Evolutionary conservation across 2,329 filamentous ascomycete genomes (phyloP), one percentile per base, ranked within the genome.

Genomic region (Verruconis gallopava): DNA sequence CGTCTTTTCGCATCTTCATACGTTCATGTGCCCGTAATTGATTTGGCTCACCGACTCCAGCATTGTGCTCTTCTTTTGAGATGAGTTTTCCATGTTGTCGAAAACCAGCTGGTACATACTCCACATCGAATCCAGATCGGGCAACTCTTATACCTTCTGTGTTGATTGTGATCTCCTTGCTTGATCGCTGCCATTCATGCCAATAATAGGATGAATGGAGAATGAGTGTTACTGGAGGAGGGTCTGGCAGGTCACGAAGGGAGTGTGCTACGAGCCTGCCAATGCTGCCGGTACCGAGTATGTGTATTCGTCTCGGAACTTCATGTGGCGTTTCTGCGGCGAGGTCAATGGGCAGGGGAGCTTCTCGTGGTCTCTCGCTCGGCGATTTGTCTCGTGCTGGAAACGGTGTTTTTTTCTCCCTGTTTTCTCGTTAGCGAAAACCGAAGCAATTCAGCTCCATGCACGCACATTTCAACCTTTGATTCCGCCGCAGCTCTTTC

Each of bases 251-350:
- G 15, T 72, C 68, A 17, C 75, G 72, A 9, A 95, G 65, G 17
- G 76, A 75, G 55, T 80, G 78, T 19, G 88, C 85, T 48, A 88
- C 75, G 19, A 95, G 73, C 34, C 76, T 76, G 12, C 86, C 88
- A 11, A 94, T 68, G 55, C 85, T 93, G 25, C 88, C 88, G 9
- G 82, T 56, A 9, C 89, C 88, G 3, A 94, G 64, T 37, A 95
- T 71, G 53, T 91, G 77, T 47, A 93, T 79, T 22, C 78, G 33
- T 18, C 40, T 21, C 3, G 38, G 38, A 14, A 40, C 33, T 9
- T 36, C 18, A 6, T 36, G 33, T 9, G 11, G 6, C 9, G 11
- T 17, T 36, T 36, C 13, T 30, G 11, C 25, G 11, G 33, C 12
- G 33, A 19, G 33, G 6, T 36, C 33, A 6, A 17, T 9, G 6